Evolutionary conservation across 225 moss, liverwort and hornwort species (phyloP), one percentile per base, ranked within the genome.

Genomic region (Climacium dendroides): DNA sequence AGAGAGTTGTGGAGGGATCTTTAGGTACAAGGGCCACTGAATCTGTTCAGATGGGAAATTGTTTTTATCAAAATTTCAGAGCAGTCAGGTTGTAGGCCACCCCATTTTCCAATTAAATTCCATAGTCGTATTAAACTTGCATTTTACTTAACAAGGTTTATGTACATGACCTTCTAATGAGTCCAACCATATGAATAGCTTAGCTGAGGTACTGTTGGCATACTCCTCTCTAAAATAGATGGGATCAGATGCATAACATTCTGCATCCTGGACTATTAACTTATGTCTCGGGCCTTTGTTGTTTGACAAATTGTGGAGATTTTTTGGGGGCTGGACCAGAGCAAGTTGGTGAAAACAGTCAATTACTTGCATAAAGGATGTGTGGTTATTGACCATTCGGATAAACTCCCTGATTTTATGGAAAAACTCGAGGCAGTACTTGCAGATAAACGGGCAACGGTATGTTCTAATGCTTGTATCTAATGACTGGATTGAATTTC

Each of bases 291-390:
- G 61, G 19, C n/a, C 82, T 85, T 86, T 43, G 59, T 72, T 78
- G 77, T 78, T 34, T 82, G 15, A 17, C 14, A 58, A 76, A 80
- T 47, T 84, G 83, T 84, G 84, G 62, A 23, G 80, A 8, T 53
- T 26, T 73, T 24, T 39, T 41, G 7, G 58, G 80, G 76, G 47
- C 1, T 64, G 30, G 69, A 53, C 39, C 87, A 98, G 98, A 98
- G 98, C 90, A 98, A 97, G 93, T 53, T 86, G 79, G 94, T 98
- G 89, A 97, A 95, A 88, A 89, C 94, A 28, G 39, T 97, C 39
- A 93, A 94, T 18, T 98, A 97, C 83, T 91, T 94, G 66, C 83
- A 35, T 2, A 98, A 98, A 91, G 98, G 98, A 78, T 94, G 93
- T 88, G 91, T 89, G 32, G n/a, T 96, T 41, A 67, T 93, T 77